Evolutionary conservation across 2,329 filamentous ascomycete genomes (phyloP).

Genomic region (Microsporum canis): DNA sequence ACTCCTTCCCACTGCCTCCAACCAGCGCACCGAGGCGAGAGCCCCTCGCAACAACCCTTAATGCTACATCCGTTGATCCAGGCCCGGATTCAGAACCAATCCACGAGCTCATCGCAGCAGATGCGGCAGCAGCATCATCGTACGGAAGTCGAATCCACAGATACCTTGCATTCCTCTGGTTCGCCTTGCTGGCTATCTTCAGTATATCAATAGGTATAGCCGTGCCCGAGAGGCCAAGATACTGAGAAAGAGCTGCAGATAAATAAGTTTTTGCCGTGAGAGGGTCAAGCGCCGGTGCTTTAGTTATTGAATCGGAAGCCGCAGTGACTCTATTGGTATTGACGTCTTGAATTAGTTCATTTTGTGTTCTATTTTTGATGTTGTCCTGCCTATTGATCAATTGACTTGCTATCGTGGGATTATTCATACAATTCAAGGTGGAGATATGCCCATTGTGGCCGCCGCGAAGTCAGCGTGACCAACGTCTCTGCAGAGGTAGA

Average conservation of each 20-base stretch:
- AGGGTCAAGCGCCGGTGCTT: conserved; percentile 27
- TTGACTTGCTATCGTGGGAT: not conserved
- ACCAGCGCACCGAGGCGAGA: conserved; percentile 28
- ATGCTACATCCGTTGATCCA: conserved; percentile 21
- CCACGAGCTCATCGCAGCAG: conserved; percentile 38
- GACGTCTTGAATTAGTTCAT: not conserved
- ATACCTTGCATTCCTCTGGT: conserved; percentile 9
- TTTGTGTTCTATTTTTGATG: not conserved
- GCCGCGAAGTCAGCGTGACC: conserved; percentile 29
- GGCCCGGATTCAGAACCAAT: conserved; percentile 22
- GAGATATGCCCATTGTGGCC: conserved; percentile 35
- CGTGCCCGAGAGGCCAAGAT: conserved; percentile 37
- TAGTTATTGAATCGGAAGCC: conserved; percentile 5
- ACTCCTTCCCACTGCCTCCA: conserved; percentile 24
- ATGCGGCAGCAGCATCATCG: conserved; percentile 34
- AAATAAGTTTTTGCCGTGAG: conserved; percentile 38
- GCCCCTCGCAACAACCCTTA: conserved; percentile 30
- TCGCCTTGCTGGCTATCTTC: conserved; percentile 22
- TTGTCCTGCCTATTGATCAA: not conserved
- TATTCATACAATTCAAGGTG: conserved; percentile 31
- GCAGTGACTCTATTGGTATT: not conserved
- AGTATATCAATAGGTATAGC: conserved; percentile 39
- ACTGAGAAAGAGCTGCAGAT: conserved; percentile 36
- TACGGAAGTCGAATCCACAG: conserved; percentile 37
- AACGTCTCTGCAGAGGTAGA: not conserved